These are phyloP conservation scores for Meyerozyma carpophila DNA, from an alignment of 1,139 yeast species.

Conservation along the genomic window DNA sequence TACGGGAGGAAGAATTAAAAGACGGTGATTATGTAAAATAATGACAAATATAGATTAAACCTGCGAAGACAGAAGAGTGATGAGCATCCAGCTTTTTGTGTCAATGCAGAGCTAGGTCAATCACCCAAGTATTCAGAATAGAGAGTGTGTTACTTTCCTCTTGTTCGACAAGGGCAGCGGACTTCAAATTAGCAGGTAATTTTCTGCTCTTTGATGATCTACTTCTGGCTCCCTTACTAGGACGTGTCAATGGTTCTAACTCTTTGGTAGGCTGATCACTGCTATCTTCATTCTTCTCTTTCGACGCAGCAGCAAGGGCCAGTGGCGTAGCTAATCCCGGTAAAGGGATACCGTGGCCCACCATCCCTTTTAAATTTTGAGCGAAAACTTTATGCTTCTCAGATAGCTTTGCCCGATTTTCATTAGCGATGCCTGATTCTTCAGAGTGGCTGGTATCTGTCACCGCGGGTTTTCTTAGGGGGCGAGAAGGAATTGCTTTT, in stretches of 20 bases:
- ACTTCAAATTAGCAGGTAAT: neutral
- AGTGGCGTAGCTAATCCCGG: conserved; percentile 55
- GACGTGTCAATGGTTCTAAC: neutral
- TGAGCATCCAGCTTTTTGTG: neutral
- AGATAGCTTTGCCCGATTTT: conserved; percentile 19
- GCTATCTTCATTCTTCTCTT: neutral
- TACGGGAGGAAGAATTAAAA: neutral
- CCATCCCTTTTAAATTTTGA: conserved; percentile 51
- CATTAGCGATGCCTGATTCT: conserved; percentile 3
- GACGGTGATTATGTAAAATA: neutral
- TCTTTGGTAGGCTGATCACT: neutral
- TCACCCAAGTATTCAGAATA: neutral
- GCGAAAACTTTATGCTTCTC: conserved; percentile 43
- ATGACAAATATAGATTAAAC: neutral
- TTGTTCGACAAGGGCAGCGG: neutral
- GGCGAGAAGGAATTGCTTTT: conserved; percentile 6
- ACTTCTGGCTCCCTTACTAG: neutral
- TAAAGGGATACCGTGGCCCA: conserved; percentile 50
- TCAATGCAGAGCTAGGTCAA: neutral
- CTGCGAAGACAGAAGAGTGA: neutral
- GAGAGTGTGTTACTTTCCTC: neutral
- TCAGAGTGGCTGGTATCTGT: conserved; percentile 4
- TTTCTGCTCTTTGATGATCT: neutral
- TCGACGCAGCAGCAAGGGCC: neutral
- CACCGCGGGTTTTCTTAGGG: neutral